phyloP scores from a whole-genome alignment of 225 moss, liverwort and hornwort genomes.

The Takakia lepidozioides region DNA sequence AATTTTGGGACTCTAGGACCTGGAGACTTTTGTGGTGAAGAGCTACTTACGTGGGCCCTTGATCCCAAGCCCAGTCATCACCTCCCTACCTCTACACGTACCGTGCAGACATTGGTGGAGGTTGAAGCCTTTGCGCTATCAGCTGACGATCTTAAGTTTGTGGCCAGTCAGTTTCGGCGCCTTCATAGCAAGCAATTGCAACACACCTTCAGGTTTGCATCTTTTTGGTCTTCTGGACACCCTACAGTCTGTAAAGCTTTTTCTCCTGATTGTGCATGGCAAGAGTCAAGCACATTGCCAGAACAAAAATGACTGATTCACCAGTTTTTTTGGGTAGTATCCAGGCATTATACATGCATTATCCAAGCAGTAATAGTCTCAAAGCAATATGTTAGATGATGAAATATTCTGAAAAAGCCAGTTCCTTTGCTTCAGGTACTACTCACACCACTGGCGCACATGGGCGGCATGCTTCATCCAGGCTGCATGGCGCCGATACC shows the following conservation, averaged over 20 bases:
- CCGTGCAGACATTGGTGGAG: constrained; percentile 33
- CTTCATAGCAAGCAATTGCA: constrained; percentile 55
- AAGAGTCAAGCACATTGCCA: too few relatives aligned
- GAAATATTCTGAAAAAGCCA: too few relatives aligned
- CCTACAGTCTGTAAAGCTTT: neutral
- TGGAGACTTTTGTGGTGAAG: constrained; percentile 59
- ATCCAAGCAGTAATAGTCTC: too few relatives aligned
- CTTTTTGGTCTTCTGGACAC: neutral
- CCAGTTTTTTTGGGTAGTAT: too few relatives aligned
- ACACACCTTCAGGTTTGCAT: constrained; percentile 38
- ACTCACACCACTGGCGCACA: constrained; percentile 61
- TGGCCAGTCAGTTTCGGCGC: constrained; percentile 47
- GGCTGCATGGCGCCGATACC: constrained; percentile 48
- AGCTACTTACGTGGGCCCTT: constrained; percentile 58
- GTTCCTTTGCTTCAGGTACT: constrained; percentile 18
- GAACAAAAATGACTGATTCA: too few relatives aligned
- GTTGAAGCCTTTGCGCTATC: constrained; percentile 52
- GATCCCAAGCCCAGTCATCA: constrained; percentile 43
- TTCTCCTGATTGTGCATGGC: neutral
- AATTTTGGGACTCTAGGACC: constrained; percentile 17
- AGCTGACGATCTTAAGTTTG: constrained; percentile 42
- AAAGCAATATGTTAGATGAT: too few relatives aligned
- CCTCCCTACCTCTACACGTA: constrained; percentile 50
- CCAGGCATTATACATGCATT: too few relatives aligned
- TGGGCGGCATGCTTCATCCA: constrained; percentile 66